Evolutionary conservation across 2,329 filamentous ascomycete genomes (phyloP), one percentile per base, ranked within the genome.

Genomic region (Tolypocladium ophioglossoides): DNA sequence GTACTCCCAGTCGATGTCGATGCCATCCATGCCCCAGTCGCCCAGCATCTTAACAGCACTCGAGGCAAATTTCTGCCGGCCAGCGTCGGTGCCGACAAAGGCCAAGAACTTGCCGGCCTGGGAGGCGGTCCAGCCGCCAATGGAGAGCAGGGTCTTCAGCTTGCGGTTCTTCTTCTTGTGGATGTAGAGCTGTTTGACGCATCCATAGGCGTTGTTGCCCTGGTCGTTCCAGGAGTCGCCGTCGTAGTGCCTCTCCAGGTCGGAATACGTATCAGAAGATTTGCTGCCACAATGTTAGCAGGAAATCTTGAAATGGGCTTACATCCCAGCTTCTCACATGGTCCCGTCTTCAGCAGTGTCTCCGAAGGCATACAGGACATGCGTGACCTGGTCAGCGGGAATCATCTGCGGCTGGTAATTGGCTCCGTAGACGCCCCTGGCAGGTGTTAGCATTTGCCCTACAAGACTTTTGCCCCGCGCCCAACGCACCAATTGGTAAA

Each of bases 121-220:
- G 4, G 85, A 88, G 66, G 87, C 89, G 0, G 83, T 87, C 83
- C 85, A 94, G 18, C 90, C 90, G 41, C 90, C 90, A 56, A 95
- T 86, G 38, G 85, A 89, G 10, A 94, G 77, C n/a, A 94, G 72
- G 2, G 86, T 78, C 70, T 95, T 95, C 55, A 95, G 70, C 52
- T 87, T 82, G 22, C 89, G 82, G 66, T 95, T 82, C 60, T 77
- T 72, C 70, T 90, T 85, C 75, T 95, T 95, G 52, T 87, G 77
- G 1, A 89, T 69, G 66, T 79, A 89, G 1, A 95, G 73, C 65
- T 92, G 87, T 71, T 91, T 91, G 58, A 90, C 69, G 64, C 83
- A 86, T 41, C 90, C 90, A 63, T 90, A 91, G 51, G 84, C 81
- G 64, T 92, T 90, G 55, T 73, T 81, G 5, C 82, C 73, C 8